phyloP scores from a whole-genome alignment of 1,284 basidiomycete species.

The Laetiporus sulphureus region DNA sequence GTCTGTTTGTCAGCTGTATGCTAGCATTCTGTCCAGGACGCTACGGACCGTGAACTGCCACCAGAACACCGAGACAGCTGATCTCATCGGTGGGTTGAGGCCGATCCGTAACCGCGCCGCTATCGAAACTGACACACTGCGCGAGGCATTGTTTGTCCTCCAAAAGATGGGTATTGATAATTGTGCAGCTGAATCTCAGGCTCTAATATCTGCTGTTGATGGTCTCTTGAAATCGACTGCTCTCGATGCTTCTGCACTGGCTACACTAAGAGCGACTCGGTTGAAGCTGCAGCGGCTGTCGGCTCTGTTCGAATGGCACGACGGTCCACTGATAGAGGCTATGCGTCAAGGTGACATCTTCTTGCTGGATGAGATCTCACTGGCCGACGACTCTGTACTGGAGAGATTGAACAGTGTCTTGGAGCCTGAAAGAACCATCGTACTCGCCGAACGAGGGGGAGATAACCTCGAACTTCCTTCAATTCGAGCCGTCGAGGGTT shows the following conservation, averaged over 20 bases:
- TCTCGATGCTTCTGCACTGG: slow-evolving; percentile 25
- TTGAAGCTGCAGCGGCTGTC: slow-evolving; percentile 41
- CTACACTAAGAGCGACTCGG: slow-evolving; percentile 35
- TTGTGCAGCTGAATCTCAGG: slow-evolving; percentile 26
- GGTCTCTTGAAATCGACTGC: slow-evolving; percentile 28
- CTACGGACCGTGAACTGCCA: slow-evolving; percentile 90
- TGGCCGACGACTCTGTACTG: slow-evolving; percentile 97
- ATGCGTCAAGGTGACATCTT: slow-evolving; percentile 88
- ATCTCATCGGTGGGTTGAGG: slow-evolving; percentile 91
- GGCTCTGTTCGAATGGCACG: slow-evolving; percentile 95
- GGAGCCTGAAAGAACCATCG: slow-evolving; percentile 84
- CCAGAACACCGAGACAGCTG: slow-evolving; percentile 99
- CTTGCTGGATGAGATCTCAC: slow-evolving; percentile 93
- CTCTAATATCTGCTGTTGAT: slow-evolving; percentile 32
- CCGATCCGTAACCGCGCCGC: slow-evolving; percentile 80
- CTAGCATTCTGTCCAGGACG: slow-evolving; percentile 55
- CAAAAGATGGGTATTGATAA: slow-evolving; percentile 31
- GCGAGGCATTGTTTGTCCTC: slow-evolving; percentile 37
- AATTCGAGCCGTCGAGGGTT: slow-evolving; percentile 59
- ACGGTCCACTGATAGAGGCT: slow-evolving; percentile 90
- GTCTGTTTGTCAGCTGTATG: slow-evolving; percentile 90
- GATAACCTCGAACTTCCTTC: slow-evolving; percentile 63
- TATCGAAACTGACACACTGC: slow-evolving; percentile 38
- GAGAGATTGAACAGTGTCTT: slow-evolving; percentile 97
- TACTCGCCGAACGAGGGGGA: slow-evolving; percentile 91